These are phyloP conservation scores for Candida tammaniensis DNA, from an alignment of 805 yeast species.

Conservation along the genomic window DNA sequence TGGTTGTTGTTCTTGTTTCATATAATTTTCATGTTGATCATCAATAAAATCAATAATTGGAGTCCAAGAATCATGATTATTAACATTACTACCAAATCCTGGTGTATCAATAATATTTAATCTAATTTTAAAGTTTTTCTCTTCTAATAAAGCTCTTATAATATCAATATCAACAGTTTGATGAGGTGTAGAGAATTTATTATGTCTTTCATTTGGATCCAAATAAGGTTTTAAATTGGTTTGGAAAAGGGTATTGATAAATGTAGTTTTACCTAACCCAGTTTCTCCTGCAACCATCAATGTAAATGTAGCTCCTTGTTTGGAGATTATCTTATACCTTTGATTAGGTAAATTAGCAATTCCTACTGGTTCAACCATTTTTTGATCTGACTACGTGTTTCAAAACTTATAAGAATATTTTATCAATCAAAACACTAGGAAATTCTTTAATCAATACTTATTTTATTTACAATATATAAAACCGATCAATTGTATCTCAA, in stretches of 20 bases:
- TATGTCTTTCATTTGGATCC: conserved; percentile 53
- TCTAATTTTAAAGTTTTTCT: conserved; percentile 73
- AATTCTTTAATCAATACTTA: background rate
- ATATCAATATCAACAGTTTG: conserved; percentile 79
- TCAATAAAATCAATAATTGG: conserved; percentile 86
- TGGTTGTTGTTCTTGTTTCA: conserved; percentile 96
- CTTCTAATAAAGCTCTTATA: conserved; percentile 77
- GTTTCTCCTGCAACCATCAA: conserved; percentile 89
- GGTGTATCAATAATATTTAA: conserved; percentile 89
- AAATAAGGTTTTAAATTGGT: conserved; percentile 61
- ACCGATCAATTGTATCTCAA: too few species aligned
- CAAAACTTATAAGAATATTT: background rate
- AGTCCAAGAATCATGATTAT: conserved; percentile 82
- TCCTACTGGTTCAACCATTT: conserved; percentile 60
- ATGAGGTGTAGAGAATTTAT: conserved; percentile 50
- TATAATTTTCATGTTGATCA: conserved; percentile 82
- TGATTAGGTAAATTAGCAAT: conserved; percentile 73
- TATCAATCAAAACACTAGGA: background rate
- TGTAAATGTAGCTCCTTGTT: conserved; percentile 74
- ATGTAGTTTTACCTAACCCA: conserved; percentile 91
- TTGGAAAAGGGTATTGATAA: conserved; percentile 81
- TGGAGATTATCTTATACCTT: conserved; percentile 73
- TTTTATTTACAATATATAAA: background rate
- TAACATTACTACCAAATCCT: conserved; percentile 88
- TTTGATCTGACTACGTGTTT: conserved; percentile 1